Evolutionary conservation across 148 eudicot genomes (phyloP).

Genomic region (Salicornia ramosissima): DNA sequence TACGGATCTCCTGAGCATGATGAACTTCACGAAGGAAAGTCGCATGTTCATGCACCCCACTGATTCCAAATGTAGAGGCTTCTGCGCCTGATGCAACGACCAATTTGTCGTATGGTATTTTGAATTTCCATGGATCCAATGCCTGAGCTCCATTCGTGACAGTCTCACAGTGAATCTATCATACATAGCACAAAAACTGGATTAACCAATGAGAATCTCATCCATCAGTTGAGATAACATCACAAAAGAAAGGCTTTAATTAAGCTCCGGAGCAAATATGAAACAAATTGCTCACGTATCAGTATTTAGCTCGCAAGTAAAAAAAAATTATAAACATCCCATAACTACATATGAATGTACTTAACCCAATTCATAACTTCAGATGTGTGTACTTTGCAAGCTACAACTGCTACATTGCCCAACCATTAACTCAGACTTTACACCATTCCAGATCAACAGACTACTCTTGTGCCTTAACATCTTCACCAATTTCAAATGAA

Average conservation of each 20-base stretch:
- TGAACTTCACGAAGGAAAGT: conserved; percentile 90
- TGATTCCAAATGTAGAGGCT: conserved; percentile 83
- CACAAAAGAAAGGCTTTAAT: background rate
- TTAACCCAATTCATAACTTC: background rate
- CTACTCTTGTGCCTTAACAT: too few relatives aligned
- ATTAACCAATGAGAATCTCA: background rate
- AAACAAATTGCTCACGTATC: background rate
- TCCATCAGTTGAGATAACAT: background rate
- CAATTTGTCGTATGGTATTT: conserved; percentile 78
- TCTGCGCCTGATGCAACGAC: conserved; percentile 88
- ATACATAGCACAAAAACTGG: background rate
- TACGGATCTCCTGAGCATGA: conserved; percentile 94
- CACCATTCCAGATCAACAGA: background rate
- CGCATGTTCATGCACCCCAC: conserved; percentile 79
- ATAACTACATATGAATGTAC: background rate
- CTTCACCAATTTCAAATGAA: too few relatives aligned
- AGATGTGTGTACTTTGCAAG: background rate
- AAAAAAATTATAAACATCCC: background rate
- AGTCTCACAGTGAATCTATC: conserved; percentile 72
- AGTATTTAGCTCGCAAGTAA: background rate
- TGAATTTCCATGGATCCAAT: conserved; percentile 73
- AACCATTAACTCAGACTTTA: background rate
- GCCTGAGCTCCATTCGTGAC: conserved; percentile 54
- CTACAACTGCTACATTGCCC: conserved; percentile 1
- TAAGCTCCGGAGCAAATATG: background rate